Evolutionary conservation across 2,329 filamentous ascomycete species (phyloP), one percentile per base, ranked within the genome.

Genomic region (Aspergillus calidoustus): DNA sequence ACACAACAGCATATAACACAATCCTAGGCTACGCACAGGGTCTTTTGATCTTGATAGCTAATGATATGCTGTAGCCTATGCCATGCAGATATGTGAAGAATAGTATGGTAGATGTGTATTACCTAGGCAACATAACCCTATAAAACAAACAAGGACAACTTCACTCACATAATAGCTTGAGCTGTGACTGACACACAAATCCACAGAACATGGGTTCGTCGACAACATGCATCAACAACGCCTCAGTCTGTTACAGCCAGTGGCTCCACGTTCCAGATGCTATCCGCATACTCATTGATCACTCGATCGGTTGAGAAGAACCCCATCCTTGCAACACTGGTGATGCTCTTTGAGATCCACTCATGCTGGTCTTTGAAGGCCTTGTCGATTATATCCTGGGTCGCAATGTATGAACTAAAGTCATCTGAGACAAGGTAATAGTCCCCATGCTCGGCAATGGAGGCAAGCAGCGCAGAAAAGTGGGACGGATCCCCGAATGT

Each of bases 351-450:
- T 65, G 87, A 90, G 61, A 96, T 81, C 95, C 95, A 99, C 71
- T 91, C 90, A 62, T 97, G 93, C 76, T 94, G 91, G 79, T 98
- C 90, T 78, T 87, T 88, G 83, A 96, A 99, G 54, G 92, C 89
- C 79, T 94, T 89, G 72, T 99, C 95, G 34, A 99, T 93, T 59
- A 97, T 84, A 61, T 87, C 85, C 66, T 99, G 95, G 7, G 95
- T 97, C 78, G 94, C 88, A 70, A 96, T 83, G 81, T 99, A 99
- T 74, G 90, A 94, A 80, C 92, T 88, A 85, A 99, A 99, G 78
- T 99, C 95, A 74, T 99, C 95, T 44, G 92, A 97, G 52, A 98
- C 93, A 31, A 99, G 87, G 78, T 99, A 99, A 83, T 96, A 98
- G 77, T 99, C 95, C 44, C 95, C 93, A 68, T 98, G 95, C 63